Evolutionary conservation across 2,329 filamentous ascomycete species (phyloP).

Genomic region (Calcarisporium arbuscula): DNA sequence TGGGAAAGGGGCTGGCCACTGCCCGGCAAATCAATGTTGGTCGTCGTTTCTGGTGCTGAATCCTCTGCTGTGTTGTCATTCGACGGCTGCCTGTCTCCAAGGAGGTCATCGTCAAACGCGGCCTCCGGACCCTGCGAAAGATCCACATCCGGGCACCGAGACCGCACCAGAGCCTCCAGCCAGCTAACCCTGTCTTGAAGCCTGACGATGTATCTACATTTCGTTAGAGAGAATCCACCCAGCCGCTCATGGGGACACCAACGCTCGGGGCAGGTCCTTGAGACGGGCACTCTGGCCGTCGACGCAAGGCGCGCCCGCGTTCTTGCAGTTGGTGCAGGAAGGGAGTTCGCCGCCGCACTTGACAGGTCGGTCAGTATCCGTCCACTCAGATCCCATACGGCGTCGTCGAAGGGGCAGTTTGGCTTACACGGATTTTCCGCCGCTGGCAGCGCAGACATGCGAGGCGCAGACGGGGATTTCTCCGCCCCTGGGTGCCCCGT

Average conservation of each 20-base stretch:
- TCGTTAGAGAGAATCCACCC: too few relatives aligned
- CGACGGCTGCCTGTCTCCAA: background rate
- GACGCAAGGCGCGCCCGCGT: constrained; percentile 6
- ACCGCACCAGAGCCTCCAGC: constrained; percentile 37
- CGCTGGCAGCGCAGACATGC: constrained; percentile 7
- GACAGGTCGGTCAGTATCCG: background rate
- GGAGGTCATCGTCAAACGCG: background rate
- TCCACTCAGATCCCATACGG: background rate
- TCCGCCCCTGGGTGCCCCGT: too few relatives aligned
- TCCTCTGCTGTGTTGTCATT: constrained; percentile 8
- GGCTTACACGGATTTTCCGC: constrained; percentile 7
- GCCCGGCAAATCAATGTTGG: too few relatives aligned
- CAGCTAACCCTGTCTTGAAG: constrained; percentile 20
- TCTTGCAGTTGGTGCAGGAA: constrained; percentile 5
- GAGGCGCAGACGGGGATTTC: too few relatives aligned
- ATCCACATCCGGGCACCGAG: constrained; percentile 36
- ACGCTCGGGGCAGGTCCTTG: too few relatives aligned
- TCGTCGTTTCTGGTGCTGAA: constrained; percentile 7
- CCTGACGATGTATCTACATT: constrained; percentile 4
- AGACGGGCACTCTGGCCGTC: constrained; percentile 6
- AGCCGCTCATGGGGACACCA: too few relatives aligned
- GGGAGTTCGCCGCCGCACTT: constrained; percentile 6
- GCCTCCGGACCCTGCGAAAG: constrained; percentile 18
- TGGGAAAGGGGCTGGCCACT: constrained; percentile 11
- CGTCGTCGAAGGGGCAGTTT: background rate